Evolutionary conservation across 768 basidiomycete genomes (phyloP), one percentile per base, ranked within the genome.

Genomic region (Terana coerulea): DNA sequence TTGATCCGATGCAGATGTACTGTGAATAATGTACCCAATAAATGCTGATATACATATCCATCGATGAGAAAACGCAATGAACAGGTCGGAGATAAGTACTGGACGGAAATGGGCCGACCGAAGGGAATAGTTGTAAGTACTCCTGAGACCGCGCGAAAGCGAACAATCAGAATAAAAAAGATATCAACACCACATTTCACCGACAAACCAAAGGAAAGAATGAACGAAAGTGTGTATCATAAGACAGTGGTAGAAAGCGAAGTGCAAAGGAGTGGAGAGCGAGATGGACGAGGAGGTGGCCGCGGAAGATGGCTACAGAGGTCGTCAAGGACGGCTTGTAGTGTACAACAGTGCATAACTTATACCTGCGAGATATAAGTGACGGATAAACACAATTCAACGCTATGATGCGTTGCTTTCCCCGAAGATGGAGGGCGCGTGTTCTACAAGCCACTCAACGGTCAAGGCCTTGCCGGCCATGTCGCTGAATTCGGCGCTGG

Each of bases 401-500:
- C 24, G 34, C 42, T 55, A 45, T 41, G 40, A 41, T 17, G 29
- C 45, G 22, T 42, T 49, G 14, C 52, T 25, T 14, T 57, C 52
- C 33, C 56, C 60, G 60, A 79, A 79, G 59, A 88, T 71, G 22
- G 67, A 66, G 34, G 75, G 77, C 11, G 91, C 91, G 63, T 95
- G 88, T 64, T 98, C 94, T 54, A 98, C 83, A 57, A 98, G 80
- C 88, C 94, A 97, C 67, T 97, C 93, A 45, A 99, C 77, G 61
- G 88, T 83, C 52, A 94, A 78, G 5, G 95, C 91, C 69, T 95
- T 98, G 47, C 92, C 91, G 7, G 91, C 95, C 91, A 98, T 98
- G 67, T 99, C 95, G 61, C 84, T 88, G 72, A 98, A 98, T 71
- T 98, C 97, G 15, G 90, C 82, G 24, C 78, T 77, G 3, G 88